Evolutionary conservation across 192 early-diverging fungal species (phyloP), one percentile per base, ranked within the genome.

Genomic region (Coemansia sp.): DNA sequence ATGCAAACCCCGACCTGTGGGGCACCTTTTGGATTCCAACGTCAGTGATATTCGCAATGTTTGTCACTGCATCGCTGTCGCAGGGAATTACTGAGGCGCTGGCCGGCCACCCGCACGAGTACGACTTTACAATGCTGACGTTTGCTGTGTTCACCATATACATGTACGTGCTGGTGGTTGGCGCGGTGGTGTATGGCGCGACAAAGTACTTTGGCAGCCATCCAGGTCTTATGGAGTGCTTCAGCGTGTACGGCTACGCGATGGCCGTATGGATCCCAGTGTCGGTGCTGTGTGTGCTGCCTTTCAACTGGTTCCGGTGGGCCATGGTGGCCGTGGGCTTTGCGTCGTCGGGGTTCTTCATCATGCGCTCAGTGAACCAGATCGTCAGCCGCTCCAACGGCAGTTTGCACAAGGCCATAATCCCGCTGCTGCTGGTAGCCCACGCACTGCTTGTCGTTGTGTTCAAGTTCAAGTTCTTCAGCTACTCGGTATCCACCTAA

Each of bases 11-110:
- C 0, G 97, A 99, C 76, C 85, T 99, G 41, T 99, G 95, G 83
- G 97, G 97, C 17, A 96, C 97, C 0, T 96, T 98, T 74, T 99
- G 97, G 97, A 93, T 99, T 49, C 80, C 95, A 8, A 98, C 95
- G 0, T 96, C 95, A 2, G 93, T 96, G n/a, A 90, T 99, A 23
- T 96, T 99, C 59, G 65, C 86, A n/a, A 86, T 98, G 41, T 99
- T 97, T 85, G 92, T 95, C 38, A 91, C 96, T 12, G 91, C 92
- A 3, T 92, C 92, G 35, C 84, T 99, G 23, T 93, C 96, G 31
- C 87, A 87, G 21, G 91, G 90, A 14, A 90, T 99, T 56, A 86
- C 86, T 16, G 86, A 89, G 47, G 83, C 87, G 45, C 83, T 91
- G 45, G 69, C 75, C 12, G 83, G 79, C 3, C 60, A 67, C 3